Evolutionary conservation across 306 rosid genomes (phyloP).

Genomic region (Vicia sativa): DNA sequence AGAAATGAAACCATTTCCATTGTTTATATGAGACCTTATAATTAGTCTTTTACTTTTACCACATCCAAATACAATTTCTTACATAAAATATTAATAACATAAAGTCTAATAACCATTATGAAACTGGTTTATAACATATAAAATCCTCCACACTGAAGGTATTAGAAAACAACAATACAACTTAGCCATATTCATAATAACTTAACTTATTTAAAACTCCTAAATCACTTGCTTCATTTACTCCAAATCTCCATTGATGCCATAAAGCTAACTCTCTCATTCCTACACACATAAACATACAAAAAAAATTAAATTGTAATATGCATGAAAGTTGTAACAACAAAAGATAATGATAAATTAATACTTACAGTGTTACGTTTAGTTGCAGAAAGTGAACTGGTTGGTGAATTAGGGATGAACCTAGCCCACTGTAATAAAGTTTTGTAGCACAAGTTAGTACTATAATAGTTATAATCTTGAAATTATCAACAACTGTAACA

Average conservation of each 20-base stretch:
- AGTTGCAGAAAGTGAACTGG: conserved; percentile 59
- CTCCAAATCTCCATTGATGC: conserved; percentile 23
- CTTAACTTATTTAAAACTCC: conserved; percentile 35
- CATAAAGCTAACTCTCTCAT: conserved; percentile 30
- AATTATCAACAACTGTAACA: not conserved
- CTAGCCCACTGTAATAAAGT: conserved; percentile 79
- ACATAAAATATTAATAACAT: conserved; percentile 4
- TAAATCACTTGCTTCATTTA: conserved; percentile 36
- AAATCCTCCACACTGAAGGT: conserved; percentile 23
- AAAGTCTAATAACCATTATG: conserved; percentile 1
- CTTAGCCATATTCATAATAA: not conserved
- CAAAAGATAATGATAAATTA: not conserved
- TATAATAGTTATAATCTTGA: not conserved
- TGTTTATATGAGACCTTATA: not conserved
- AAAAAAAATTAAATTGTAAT: conserved; percentile 12
- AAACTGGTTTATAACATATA: conserved; percentile 30
- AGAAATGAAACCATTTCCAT: no score
- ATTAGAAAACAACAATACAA: conserved; percentile 23
- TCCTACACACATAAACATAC: conserved; percentile 39
- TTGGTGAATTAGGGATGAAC: conserved; percentile 77
- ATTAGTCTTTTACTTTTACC: not conserved
- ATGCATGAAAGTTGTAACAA: not conserved
- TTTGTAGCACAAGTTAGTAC: not conserved
- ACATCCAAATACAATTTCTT: not conserved
- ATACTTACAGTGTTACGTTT: conserved; percentile 54